Percentiles rank a stretch among this genome's conserved stretches.
Conservation (phyloP, 2,329 filamentous ascomycete genomes). For the Paraphoma sp. region DNA sequence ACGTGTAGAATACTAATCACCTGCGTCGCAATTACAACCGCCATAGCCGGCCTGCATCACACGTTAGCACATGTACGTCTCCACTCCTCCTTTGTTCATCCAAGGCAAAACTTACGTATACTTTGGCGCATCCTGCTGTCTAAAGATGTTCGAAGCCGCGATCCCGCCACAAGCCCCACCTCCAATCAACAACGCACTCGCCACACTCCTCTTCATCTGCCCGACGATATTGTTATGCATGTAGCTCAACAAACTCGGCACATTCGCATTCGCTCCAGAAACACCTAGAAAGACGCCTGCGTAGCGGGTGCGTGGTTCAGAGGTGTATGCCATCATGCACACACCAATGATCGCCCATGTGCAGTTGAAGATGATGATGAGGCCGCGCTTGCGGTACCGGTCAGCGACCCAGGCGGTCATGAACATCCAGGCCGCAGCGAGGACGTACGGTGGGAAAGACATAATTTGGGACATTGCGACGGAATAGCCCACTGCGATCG, state of each 20-base stretch:
- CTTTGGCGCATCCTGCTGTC: slow-evolving; percentile 25
- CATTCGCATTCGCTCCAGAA: slow-evolving; percentile 22
- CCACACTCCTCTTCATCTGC: slow-evolving; percentile 31
- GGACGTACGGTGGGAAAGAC: slow-evolving; percentile 60
- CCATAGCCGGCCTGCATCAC: slow-evolving; percentile 22
- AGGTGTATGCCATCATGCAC: slow-evolving; percentile 55
- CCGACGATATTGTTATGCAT: slow-evolving; percentile 37
- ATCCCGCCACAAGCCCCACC: slow-evolving; percentile 27
- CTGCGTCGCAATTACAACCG: slow-evolving; percentile 26
- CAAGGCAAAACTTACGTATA: slow-evolving; percentile 12
- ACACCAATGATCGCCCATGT: slow-evolving; percentile 63
- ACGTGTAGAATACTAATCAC: slow-evolving; percentile 17
- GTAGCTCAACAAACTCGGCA: slow-evolving; percentile 22
- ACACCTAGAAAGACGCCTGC: slow-evolving; percentile 24
- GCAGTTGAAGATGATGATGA: slow-evolving; percentile 59
- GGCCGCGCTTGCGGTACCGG: slow-evolving; percentile 15
- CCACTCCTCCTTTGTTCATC: background rate
- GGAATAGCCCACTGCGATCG: slow-evolving; percentile 8
- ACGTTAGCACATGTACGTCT: slow-evolving; percentile 1
- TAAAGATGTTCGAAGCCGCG: slow-evolving; percentile 24
- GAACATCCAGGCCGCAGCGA: slow-evolving; percentile 61
- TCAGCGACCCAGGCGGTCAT: slow-evolving; percentile 58
- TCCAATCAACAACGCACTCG: slow-evolving; percentile 29
- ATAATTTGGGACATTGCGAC: slow-evolving; percentile 59
- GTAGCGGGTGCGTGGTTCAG: slow-evolving; percentile 19